Conservation (phyloP, 2,329 filamentous ascomycete genomes). For the Hymenotorrendiella dingleyae region DNA sequence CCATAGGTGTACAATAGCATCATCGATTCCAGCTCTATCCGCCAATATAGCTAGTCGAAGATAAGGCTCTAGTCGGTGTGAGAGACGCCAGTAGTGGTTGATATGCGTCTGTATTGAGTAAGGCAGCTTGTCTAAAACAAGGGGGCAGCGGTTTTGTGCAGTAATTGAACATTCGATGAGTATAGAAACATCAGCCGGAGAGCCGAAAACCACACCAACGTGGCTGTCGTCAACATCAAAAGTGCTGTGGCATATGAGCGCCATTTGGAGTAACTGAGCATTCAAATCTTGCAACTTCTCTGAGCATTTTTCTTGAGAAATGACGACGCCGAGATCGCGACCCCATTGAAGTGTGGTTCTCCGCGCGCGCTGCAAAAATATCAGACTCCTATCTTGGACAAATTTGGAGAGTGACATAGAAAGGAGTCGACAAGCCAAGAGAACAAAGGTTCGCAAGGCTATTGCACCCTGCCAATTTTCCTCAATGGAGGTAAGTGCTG, state of each 20-base stretch:
- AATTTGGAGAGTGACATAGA: background rate
- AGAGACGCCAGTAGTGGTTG: conserved; percentile 6
- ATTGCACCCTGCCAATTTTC: conserved; percentile 46
- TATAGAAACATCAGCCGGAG: conserved; percentile 25
- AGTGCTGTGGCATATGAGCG: conserved; percentile 36
- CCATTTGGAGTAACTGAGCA: conserved; percentile 33
- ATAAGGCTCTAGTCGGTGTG: conserved; percentile 16
- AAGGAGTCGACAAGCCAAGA: background rate
- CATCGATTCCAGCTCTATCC: conserved; percentile 20
- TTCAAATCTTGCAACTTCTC: conserved; percentile 29
- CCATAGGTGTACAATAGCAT: conserved; percentile 26
- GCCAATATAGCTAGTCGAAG: conserved; percentile 16
- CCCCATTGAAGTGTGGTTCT: conserved; percentile 36
- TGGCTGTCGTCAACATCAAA: conserved; percentile 37
- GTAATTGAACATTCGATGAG: conserved; percentile 35
- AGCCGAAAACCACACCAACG: conserved; percentile 26
- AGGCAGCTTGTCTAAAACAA: conserved; percentile 22
- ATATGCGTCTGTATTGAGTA: conserved; percentile 1
- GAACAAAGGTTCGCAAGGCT: conserved; percentile 36
- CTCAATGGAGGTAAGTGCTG: conserved; percentile 32
- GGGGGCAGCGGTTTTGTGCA: conserved; percentile 30
- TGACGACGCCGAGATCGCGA: conserved; percentile 5
- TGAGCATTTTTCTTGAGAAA: conserved; percentile 18
- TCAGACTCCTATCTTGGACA: conserved; percentile 21
- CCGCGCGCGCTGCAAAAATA: conserved; percentile 31